Evolutionary conservation across 2,329 filamentous ascomycete genomes (phyloP).

Genomic region (Apiospora saccharicola): DNA sequence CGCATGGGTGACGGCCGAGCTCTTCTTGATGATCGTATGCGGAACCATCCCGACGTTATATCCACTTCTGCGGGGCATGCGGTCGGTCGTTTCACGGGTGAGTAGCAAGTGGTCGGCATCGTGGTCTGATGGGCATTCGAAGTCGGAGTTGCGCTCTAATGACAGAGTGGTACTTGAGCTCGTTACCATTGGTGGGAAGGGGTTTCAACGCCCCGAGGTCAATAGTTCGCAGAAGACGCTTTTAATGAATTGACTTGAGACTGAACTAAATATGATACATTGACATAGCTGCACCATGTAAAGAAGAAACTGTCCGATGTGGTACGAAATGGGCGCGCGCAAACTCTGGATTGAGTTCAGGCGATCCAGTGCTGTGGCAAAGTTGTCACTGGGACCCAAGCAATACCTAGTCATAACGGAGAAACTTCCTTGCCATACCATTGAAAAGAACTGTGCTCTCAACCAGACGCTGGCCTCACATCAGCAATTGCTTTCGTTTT

Average conservation of each 20-base stretch:
- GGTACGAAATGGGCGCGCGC: no score
- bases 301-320: no score
- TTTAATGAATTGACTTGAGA: neutral
- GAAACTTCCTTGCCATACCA: no score
- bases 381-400: no score
- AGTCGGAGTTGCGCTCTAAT: neutral
- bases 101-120: neutral
- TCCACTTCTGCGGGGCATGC: neutral
- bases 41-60: neutral
- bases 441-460: no score
- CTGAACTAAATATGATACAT: neutral
- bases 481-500: no score
- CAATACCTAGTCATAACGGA: no score
- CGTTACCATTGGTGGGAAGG: neutral
- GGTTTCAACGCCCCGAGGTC: neutral
- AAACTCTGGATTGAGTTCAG: no score
- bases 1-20: slow-evolving; percentile 13
- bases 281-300: no score
- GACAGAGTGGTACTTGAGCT: neutral
- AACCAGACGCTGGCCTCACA: no score
- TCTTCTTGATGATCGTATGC: slow-evolving; percentile 21
- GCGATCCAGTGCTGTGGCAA: no score
- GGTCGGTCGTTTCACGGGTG: neutral
- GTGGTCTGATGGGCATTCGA: neutral
- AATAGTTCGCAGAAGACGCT: neutral